Base-by-base conservation (phyloP, 2,329 filamentous ascomycete species). In the Capronia americana region DNA sequence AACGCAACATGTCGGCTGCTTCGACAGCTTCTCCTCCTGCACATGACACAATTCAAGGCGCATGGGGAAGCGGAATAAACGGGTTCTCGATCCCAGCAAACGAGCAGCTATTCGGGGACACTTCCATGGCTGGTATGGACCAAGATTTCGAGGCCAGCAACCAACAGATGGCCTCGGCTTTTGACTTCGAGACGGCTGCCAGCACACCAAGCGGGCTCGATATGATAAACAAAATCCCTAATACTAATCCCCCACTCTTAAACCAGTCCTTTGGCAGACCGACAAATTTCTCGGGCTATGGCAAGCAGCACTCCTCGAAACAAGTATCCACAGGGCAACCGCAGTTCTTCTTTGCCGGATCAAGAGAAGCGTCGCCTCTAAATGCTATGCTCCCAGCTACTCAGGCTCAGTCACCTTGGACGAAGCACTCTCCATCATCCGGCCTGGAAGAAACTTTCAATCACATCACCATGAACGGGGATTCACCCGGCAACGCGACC, bases 101-200 rank as follows among this genome's bases (percentile, higher is more conserved):
- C 50, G 78, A 80, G 28, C 75, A 76, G n/a, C 71, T 79, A 5
- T 79, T 80, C 65, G 77, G 75, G 51, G 77, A 79, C 57, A 72
- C 76, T 7, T 75, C 75, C 8, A 73, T 77, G 58, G 70, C 72
- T 12, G 72, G 75, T 11, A 71, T 80, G 61, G 76, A 79, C 62
- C 71, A 69, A 64, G 80, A 82, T 59, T 70, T 81, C 51, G 80
- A 82, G 67, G 77, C 75, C 6, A 82, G 79, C 64, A 82, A 82
- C 66, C 79, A 77, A 67, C 79, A 79, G 17, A 82, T 83, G 81
- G 80, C 81, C 69, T 80, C 80, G 30, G 80, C 79, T 12, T 82
- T 82, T 65, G 80, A 82, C 68, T 82, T 82, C 67, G 80, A 82
- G 51, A 82, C 80, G 65, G 80, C 80, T 34, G 80, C 79, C 7